phyloP scores from a whole-genome alignment of 2,329 filamentous ascomycete species.

The Talaromyces sp. region DNA sequence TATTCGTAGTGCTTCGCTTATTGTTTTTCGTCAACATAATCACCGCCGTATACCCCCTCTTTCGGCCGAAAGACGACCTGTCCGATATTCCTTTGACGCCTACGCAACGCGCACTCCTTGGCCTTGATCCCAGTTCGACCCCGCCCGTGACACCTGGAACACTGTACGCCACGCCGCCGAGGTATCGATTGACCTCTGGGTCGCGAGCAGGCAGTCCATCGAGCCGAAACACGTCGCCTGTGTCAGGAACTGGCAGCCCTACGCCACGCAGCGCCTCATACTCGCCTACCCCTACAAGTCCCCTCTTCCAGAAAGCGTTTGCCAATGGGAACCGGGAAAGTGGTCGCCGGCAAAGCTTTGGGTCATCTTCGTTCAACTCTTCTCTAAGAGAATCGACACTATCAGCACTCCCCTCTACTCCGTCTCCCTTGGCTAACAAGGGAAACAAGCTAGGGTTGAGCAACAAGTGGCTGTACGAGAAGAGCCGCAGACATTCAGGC shows the following conservation, averaged over 20 bases:
- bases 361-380: slow-evolving; percentile 45
- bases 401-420: slow-evolving; percentile 60
- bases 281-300: slow-evolving; percentile 48
- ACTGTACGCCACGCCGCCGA: slow-evolving; percentile 77
- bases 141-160: slow-evolving; percentile 61
- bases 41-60: slow-evolving; percentile 65
- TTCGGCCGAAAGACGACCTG: slow-evolving; percentile 68
- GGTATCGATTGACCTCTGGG: slow-evolving; percentile 72
- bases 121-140: slow-evolving; percentile 64
- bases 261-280: slow-evolving; percentile 41
- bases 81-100: slow-evolving; percentile 86
- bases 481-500: slow-evolving; percentile 46
- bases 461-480: slow-evolving; percentile 93
- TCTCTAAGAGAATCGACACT: slow-evolving; percentile 36
- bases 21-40: slow-evolving; percentile 66
- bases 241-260: slow-evolving; percentile 31
- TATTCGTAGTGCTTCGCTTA: slow-evolving; percentile 54
- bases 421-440: slow-evolving; percentile 62
- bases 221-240: slow-evolving; percentile 32
- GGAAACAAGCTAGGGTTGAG: slow-evolving; percentile 72
- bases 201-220: slow-evolving; percentile 40
- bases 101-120: slow-evolving; percentile 79
- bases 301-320: slow-evolving; percentile 64
- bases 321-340: slow-evolving; percentile 35
- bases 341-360: slow-evolving; percentile 58